Evolutionary conservation across 2,329 filamentous ascomycete genomes (phyloP), one percentile per base, ranked within the genome.

Genomic region (Phoma sp.): DNA sequence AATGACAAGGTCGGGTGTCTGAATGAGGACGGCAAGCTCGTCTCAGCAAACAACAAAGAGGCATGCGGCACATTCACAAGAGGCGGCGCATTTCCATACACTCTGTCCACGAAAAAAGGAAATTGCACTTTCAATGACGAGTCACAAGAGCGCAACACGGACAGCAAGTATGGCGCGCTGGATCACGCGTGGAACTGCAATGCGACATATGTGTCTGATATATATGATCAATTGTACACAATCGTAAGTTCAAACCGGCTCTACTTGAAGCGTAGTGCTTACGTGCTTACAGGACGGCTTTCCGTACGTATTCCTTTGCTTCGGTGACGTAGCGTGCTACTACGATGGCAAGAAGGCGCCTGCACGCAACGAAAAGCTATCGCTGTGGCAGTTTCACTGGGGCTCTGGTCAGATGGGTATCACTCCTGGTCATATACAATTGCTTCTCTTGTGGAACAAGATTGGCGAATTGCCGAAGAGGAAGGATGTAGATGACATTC

Each of bases 71-170:
- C 54, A 1, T 74, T 73, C 47, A 38, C 61, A 7, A 57, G 63
- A 2, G 30, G 54, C 2, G 39, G 47, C 7, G 50, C 49, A 1
- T 73, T 66, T 32, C 71, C 71, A 0, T 72, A 67, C 26, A 68
- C 69, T 0, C 57, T 74, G 0, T 70, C 67, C 2, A 68, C 54
- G 18, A 52, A 43, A 4, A 20, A 40, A 1, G 71, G 71, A 7
- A 73, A 73, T 56, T 74, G 71, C 47, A 72, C 70, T 0, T 74
- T 72, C 48, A 56, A 59, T 26, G 67, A 74, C 34, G 28, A 56
- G 11, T 58, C 54, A 4, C 66, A 67, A 18, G 63, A 64, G 25
- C 58, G 48, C 39, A 74, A 74, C 43, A 69, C 56, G 1, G 71
- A 74, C 17, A 71, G 67, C 34, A 40, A 52, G 6, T 73, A 72